These are phyloP conservation scores for Ensete glaucum DNA, from an alignment of 176 grass and related monocot genomes.

Conservation along the genomic window DNA sequence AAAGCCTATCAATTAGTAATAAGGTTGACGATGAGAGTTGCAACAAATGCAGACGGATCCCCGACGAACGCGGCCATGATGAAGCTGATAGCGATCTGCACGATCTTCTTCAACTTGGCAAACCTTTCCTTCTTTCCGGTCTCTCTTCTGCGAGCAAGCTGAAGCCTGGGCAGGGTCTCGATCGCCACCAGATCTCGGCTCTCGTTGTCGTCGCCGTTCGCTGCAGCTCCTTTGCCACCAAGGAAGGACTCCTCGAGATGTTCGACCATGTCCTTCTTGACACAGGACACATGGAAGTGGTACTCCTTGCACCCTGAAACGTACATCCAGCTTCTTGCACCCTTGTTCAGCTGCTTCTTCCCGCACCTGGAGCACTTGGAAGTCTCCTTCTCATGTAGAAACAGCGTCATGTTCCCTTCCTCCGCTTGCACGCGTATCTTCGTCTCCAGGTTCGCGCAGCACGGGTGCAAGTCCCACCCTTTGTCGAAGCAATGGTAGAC, in stretches of 20 bases:
- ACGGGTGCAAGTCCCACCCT: conserved; percentile 1
- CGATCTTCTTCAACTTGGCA: neutral
- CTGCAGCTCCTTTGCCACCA: neutral
- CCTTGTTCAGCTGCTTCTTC: neutral
- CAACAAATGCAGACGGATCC: neutral
- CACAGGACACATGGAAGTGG: neutral
- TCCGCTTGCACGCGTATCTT: neutral
- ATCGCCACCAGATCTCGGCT: neutral
- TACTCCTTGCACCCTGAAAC: neutral
- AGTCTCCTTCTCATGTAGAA: neutral
- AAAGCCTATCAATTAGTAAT: too few relatives aligned
- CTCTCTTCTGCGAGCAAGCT: neutral
- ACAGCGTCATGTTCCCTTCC: neutral
- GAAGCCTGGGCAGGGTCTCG: neutral
- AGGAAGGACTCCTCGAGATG: too few relatives aligned
- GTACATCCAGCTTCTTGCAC: neutral
- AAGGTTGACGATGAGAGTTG: neutral
- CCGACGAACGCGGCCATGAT: neutral
- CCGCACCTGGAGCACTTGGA: neutral
- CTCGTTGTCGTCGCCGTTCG: neutral
- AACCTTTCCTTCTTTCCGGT: neutral
- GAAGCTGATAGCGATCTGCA: neutral
- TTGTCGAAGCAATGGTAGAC: conserved; percentile 1
- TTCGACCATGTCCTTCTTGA: neutral
- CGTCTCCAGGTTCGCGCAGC: neutral